Evolutionary conservation across 2,329 filamentous ascomycete species (phyloP), one percentile per base, ranked within the genome.

Genomic region (Chaetomiaceae sp.): DNA sequence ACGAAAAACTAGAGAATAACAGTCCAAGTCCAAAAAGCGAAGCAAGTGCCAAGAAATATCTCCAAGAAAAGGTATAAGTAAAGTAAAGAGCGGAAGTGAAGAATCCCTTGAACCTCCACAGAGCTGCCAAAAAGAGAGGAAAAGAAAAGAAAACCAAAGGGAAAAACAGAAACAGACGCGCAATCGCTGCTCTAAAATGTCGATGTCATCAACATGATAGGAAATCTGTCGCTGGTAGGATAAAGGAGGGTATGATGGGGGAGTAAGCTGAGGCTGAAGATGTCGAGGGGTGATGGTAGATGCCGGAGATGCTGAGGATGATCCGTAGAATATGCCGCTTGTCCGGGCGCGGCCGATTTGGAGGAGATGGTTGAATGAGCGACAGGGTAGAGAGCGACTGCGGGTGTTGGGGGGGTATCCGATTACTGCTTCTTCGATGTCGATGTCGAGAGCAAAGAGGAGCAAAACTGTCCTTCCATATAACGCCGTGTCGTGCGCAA

Each of bases 151-250:
- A 31, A 8, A n/a, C n/a, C n/a, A n/a, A n/a, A n/a, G n/a, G n/a
- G n/a, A n/a, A 31, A 11, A 45, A 33, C 14, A 25, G 36, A 48
- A 48, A n/a, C 38, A 17, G 14, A 25, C 31, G 34, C 23, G 17
- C 25, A 43, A 27, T 31, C 25, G 40, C 42, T 46, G 34, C 42
- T 46, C 42, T 52, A 51, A 31, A 31, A 11, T 22, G 8, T 38
- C 9, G 42, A 33, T 23, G 49, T 52, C 34, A 43, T 23, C 27
- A 42, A 52, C 17, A 25, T 46, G 42, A 33, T 39, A 34, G 25
- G 33, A 15, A 38, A 29, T 9, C 3, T 31, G 17, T 4, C 22
- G 23, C n/a, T 20, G n/a, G 36, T 17, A 33, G n/a, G n/a, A n/a
- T n/a, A n/a, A n/a, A 31, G 6, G 27, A 33, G 17, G 47, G 36